A percentile compares a stretch with the other conserved stretches of the same genome.
Conservation (phyloP, 2,329 filamentous ascomycete species). For the Talaromyces sp. region DNA sequence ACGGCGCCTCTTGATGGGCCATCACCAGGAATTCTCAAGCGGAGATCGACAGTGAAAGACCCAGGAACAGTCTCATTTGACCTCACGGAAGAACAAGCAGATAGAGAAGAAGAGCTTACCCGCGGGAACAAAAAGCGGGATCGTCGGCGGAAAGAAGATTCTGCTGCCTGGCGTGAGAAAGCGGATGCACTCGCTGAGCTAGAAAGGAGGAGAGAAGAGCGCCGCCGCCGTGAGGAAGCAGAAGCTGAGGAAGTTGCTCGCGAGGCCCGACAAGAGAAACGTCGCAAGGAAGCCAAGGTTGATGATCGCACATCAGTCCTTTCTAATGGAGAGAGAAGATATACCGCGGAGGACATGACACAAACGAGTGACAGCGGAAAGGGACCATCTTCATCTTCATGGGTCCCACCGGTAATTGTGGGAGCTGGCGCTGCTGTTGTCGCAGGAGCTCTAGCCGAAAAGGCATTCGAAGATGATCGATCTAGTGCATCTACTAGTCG, state of each 20-base stretch:
- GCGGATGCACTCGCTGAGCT: constrained; percentile 18
- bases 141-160: constrained; percentile 18
- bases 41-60: constrained; percentile 36
- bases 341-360: neutral
- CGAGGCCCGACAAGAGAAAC: constrained; percentile 22
- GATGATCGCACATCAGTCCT: constrained; percentile 10
- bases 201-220: constrained; percentile 15
- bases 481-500: constrained; percentile 33
- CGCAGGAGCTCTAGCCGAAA: constrained; percentile 40
- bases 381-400: constrained; percentile 25
- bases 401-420: constrained; percentile 39
- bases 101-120: constrained; percentile 43
- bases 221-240: constrained; percentile 13
- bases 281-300: constrained; percentile 23
- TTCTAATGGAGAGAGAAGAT: constrained; percentile 16
- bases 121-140: constrained; percentile 17
- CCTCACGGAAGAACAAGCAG: constrained; percentile 55
- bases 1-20: constrained; percentile 29
- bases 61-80: constrained; percentile 53
- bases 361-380: neutral
- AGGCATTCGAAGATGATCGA: constrained; percentile 27
- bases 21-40: constrained; percentile 27
- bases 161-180: constrained; percentile 20
- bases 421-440: constrained; percentile 51
- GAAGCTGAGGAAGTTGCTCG: constrained; percentile 14